Base-by-base conservation (phyloP, 23 red algal genomes). In the Gracilaria caudata region DNA sequence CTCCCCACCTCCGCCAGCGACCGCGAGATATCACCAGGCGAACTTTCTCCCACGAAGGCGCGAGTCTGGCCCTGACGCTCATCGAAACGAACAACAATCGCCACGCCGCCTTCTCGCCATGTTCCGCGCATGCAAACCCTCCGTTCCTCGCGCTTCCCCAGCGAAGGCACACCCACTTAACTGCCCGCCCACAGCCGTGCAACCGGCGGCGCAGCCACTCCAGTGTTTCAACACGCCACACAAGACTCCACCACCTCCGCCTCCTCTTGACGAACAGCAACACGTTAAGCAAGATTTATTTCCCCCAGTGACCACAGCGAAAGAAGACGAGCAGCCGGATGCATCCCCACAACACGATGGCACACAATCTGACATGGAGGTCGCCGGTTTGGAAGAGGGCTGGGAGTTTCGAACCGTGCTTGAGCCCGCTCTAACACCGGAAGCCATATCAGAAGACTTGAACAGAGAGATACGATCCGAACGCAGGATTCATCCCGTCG, bases 51-150 rank as follows among this genome's bases (percentile, higher is more conserved):
- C 14, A 13, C 49, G 19, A 53, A 53, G 49, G 49, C 49, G 49
- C 61, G 36, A 36, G 28, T 66, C 36, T 5, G 36, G 61, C 32
- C 35, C 61, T 66, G 61, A 66, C 61, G 5, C 30, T 1, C 30
- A 37, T 66, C 30, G 7, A 66, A 4, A 28, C 61, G 43, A 46
- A 7, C 13, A 7, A 3, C 25, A 43, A 23, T 26, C 29, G 25
- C 40, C 24, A 23, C 4, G 9, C 32, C 36, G 64, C 64, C 35
- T 35, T 19, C 4, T 35, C n/a, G 46, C 12, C 29, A 83, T 83
- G 79, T 83, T 83, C 37, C 79, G 79, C 24, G 79, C 79, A 34
- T 47, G 57, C 58, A 83, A 83, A 47, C 79, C 79, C 37, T 83
- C 79, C 53, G 51, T 83, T 63, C 79, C 79, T 45, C 79, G 79